Evolutionary conservation across 2,329 filamentous ascomycete genomes (phyloP).

Genomic region (Neocucurbitaria cava): DNA sequence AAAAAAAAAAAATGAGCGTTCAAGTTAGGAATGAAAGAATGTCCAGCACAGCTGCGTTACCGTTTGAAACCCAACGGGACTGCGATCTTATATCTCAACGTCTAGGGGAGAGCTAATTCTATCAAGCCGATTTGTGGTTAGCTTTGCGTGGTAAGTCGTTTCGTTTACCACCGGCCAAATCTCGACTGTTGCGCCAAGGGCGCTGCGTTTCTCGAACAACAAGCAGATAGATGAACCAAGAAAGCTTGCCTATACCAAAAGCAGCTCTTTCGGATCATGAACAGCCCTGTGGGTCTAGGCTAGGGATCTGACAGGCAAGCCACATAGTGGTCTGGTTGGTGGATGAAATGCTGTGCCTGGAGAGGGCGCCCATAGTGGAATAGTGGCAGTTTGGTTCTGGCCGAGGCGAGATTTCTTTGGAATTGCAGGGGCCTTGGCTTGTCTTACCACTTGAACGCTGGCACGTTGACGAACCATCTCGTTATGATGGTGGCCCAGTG

Average conservation of each 20-base stretch:
- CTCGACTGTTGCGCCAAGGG: constrained; percentile 22
- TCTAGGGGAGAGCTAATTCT: constrained; percentile 17
- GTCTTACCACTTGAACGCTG: neutral
- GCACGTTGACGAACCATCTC: neutral
- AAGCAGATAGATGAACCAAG: constrained; percentile 27
- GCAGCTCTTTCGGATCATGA: constrained; percentile 6
- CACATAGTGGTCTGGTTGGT: constrained; percentile 17
- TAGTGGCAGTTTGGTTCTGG: constrained; percentile 16
- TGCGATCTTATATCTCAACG: constrained; percentile 27
- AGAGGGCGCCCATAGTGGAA: constrained; percentile 11
- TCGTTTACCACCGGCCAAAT: constrained; percentile 35
- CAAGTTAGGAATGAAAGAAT: constrained; percentile 34
- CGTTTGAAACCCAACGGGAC: constrained; percentile 10
- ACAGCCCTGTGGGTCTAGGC: constrained; percentile 10
- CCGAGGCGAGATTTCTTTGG: constrained; percentile 21
- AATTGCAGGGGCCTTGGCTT: constrained; percentile 28
- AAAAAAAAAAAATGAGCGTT: constrained; percentile 23
- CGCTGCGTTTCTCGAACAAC: constrained; percentile 27
- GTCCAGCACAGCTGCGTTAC: constrained; percentile 43
- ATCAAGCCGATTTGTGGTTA: constrained; percentile 23
- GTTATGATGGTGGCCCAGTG: neutral
- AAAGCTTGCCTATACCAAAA: constrained; percentile 18
- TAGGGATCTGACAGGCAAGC: constrained; percentile 21
- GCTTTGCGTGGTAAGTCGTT: constrained; percentile 28
- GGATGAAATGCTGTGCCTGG: constrained; percentile 23